Evolutionary conservation across 1,139 yeast genomes (phyloP).

Genomic region (Pichia sp.): DNA sequence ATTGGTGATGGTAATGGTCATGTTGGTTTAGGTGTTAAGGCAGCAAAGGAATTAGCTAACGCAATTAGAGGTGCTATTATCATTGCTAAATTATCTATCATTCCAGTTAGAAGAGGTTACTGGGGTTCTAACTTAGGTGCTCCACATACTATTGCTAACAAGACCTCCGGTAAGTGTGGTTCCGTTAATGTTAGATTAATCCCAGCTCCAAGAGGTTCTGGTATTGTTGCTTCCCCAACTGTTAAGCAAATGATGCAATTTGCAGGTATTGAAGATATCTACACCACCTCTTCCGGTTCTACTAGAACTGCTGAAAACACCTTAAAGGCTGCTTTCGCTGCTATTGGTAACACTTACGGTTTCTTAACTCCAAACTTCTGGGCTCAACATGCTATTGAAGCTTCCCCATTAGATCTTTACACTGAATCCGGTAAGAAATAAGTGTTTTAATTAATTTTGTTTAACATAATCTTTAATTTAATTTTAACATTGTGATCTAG

Average conservation of each 20-base stretch:
- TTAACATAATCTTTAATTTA: neutral
- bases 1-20: conserved; percentile 99
- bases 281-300: conserved; percentile 98
- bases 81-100: conserved; percentile 97
- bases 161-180: conserved; percentile 99
- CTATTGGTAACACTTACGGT: conserved; percentile 99
- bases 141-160: conserved; percentile 97
- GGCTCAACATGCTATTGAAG: conserved; percentile 76
- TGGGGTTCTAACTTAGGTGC: conserved; percentile 99
- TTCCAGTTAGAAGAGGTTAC: conserved; percentile 99
- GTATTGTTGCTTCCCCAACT: conserved; percentile 99
- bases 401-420: conserved; percentile 93
- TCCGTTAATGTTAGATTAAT: conserved; percentile 96
- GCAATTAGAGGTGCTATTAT: conserved; percentile 99
- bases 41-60: conserved; percentile 99
- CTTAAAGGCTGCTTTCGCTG: conserved; percentile 98
- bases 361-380: conserved; percentile 99
- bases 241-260: conserved; percentile 98
- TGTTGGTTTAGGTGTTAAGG: conserved; percentile 99
- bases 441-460: conserved; percentile 2
- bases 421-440: conserved; percentile 78
- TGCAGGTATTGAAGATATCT: conserved; percentile 99
- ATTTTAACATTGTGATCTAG: neutral
- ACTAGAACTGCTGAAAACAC: conserved; percentile 99
- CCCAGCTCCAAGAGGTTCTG: conserved; percentile 99